Percentiles rank a stretch among this genome's conserved stretches.
phyloP scores from a whole-genome alignment of 2,329 filamentous ascomycete species.

The Tolypocladium guangdongense region DNA sequence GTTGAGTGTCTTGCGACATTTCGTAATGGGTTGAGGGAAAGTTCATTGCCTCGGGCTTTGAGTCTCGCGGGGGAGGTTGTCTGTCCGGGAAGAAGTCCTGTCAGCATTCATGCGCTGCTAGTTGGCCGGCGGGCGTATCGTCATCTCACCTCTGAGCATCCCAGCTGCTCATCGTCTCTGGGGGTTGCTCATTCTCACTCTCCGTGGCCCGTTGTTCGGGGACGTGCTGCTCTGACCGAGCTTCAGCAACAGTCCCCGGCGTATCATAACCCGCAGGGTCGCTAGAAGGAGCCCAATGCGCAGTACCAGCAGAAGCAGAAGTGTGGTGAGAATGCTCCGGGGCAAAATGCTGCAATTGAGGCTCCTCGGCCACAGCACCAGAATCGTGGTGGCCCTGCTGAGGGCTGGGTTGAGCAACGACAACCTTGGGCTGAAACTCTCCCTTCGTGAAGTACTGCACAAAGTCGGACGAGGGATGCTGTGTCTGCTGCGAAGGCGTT shows the following conservation, averaged over 20 bases:
- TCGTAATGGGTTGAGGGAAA: constrained; percentile 70
- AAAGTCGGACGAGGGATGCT: constrained; percentile 20
- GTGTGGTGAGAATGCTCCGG: not conserved
- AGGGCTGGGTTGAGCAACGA: constrained; percentile 5
- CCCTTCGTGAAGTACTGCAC: constrained; percentile 44
- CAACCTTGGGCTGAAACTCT: constrained; percentile 32
- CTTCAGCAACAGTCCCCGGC: not conserved
- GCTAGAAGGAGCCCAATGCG: not conserved
- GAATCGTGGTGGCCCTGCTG: not conserved
- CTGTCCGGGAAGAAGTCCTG: constrained; percentile 24
- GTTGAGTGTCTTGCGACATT: constrained; percentile 66
- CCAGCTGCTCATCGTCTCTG: constrained; percentile 28
- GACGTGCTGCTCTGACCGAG: not conserved
- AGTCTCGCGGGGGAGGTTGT: constrained; percentile 51
- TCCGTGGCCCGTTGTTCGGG: not conserved
- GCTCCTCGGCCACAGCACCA: not conserved
- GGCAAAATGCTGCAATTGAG: no score
- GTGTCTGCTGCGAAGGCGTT: constrained; percentile 4
- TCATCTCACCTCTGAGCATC: constrained; percentile 41
- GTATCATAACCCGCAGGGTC: not conserved
- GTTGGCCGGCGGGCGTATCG: not conserved
- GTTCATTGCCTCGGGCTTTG: constrained; percentile 75
- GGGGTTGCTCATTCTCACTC: not conserved
- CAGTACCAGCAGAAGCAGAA: not conserved
- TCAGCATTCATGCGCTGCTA: not conserved